Conservation (phyloP, 2,329 filamentous ascomycete species). For the Botrytis hyacinthi region DNA sequence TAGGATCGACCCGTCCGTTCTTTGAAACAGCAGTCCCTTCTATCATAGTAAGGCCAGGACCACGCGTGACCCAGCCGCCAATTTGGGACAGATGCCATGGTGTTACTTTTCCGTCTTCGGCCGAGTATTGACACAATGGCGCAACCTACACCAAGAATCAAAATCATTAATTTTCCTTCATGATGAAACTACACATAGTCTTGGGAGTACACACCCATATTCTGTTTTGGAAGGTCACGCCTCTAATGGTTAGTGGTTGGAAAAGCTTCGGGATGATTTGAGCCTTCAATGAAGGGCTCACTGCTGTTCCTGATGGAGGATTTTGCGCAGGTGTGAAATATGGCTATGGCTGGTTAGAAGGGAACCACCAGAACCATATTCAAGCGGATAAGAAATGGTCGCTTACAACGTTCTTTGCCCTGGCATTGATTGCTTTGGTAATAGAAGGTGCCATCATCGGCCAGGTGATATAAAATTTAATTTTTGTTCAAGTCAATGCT, state of each 20-base stretch:
- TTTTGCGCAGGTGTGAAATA: conserved; percentile 50
- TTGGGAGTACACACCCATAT: too few species aligned
- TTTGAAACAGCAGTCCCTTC: conserved; percentile 76
- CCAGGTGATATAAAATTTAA: too few species aligned
- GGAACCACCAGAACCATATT: neutral
- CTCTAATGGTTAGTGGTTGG: too few species aligned
- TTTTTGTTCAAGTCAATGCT: neutral
- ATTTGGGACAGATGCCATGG: conserved; percentile 84
- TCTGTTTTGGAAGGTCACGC: too few species aligned
- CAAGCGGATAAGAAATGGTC: neutral
- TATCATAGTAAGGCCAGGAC: conserved; percentile 69
- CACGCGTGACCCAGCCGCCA: conserved; percentile 73
- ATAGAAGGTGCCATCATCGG: neutral
- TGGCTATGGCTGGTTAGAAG: neutral
- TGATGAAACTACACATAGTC: too few species aligned
- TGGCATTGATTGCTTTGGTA: too few species aligned
- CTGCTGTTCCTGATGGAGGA: conserved; percentile 46
- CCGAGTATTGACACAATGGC: conserved; percentile 66
- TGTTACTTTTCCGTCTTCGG: conserved; percentile 69
- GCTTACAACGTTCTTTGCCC: neutral
- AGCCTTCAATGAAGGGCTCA: conserved; percentile 46
- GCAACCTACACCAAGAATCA: too few species aligned
- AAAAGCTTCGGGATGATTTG: too few species aligned
- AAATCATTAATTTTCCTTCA: too few species aligned
- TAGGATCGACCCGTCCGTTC: conserved; percentile 78